Conservation (phyloP, 2,329 filamentous ascomycete genomes). For the Capronia americana region DNA sequence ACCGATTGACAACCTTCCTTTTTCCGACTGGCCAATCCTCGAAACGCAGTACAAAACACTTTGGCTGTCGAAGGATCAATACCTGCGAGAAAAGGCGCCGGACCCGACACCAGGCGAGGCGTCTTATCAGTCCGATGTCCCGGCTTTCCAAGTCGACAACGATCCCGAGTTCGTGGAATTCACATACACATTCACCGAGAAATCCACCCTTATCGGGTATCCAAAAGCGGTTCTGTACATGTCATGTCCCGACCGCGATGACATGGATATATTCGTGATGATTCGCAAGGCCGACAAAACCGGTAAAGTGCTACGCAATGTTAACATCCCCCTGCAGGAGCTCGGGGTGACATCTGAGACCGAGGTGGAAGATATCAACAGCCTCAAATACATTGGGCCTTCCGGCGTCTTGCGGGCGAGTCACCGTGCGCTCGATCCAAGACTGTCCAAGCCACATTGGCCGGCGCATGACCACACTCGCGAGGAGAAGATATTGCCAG, state of each 20-base stretch:
- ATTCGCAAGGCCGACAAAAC: slow-evolving; percentile 53
- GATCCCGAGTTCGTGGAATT: slow-evolving; percentile 43
- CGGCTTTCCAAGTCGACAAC: slow-evolving; percentile 25
- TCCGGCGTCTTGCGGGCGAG: slow-evolving; percentile 55
- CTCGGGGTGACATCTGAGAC: slow-evolving; percentile 44
- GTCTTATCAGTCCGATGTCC: slow-evolving; percentile 46
- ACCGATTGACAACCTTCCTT: slow-evolving; percentile 37
- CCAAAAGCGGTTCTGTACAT: slow-evolving; percentile 57
- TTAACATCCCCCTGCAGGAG: slow-evolving; percentile 52
- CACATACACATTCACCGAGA: slow-evolving; percentile 48
- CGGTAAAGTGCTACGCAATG: slow-evolving; percentile 51
- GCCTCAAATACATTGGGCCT: slow-evolving; percentile 51
- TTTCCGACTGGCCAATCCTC: slow-evolving; percentile 37
- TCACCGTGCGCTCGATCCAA: slow-evolving; percentile 49
- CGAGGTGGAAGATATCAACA: slow-evolving; percentile 47
- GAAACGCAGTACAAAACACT: slow-evolving; percentile 38
- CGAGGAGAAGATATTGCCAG: slow-evolving; percentile 50
- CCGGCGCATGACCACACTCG: slow-evolving; percentile 47
- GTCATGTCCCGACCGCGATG: slow-evolving; percentile 51
- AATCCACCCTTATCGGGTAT: slow-evolving; percentile 52
- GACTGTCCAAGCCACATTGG: slow-evolving; percentile 39
- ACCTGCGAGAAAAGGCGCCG: slow-evolving; percentile 11
- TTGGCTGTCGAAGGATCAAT: slow-evolving; percentile 40
- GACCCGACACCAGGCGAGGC: slow-evolving; percentile 3
- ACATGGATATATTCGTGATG: slow-evolving; percentile 54